Base-by-base conservation (phyloP, 1,139 yeast genomes). In the Lodderomyces metapsilosis region DNA sequence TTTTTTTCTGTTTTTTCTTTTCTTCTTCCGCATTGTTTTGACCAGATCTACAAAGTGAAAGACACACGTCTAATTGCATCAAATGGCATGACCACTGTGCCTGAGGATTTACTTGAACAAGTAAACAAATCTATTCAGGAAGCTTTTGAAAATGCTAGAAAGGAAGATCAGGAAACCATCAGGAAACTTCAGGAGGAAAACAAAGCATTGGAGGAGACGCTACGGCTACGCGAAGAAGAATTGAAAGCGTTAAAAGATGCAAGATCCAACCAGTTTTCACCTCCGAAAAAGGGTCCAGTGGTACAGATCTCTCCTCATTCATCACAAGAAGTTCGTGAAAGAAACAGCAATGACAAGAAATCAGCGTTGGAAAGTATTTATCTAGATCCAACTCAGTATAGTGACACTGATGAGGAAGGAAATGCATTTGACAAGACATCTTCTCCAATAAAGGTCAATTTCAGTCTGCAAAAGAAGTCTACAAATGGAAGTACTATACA, bases 341-440 rank as follows among this genome's bases (percentile, higher is more conserved):
- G 4, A 3, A 15, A 15, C 12, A 7, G 16, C 11, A 28, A 13
- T 4, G 32, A 28, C 18, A 28, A 28, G 3, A 15, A 4, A 30
- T 41, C 45, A 7, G 36, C 40, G 39, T 33, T 37, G 21, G 48
- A 39, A 2, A 44, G 49, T 21, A 28, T 45, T 25, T 45, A 44
- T 36, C 33, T 45, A 36, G 21, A 49, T 35, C 51, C 57, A 8
- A 52, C 56, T 1, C 56, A 52, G 34, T 52, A 52, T 34, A 52
- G 54, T 5, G 51, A 48, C 21, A 44, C 46, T 32, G 52, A 47
- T 9, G 44, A 46, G 25, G 36, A 41, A 13, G 30, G 17, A 3
- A 23, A 12, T 13, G 15, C n/a, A 4, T 3, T 21, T 18, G 17
- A 25, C 9, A 11, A 34, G 28, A 23, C 39, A 1, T 43, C 46